phyloP scores from a whole-genome alignment of 148 eudicot species.

The Rhododendron molle region DNA sequence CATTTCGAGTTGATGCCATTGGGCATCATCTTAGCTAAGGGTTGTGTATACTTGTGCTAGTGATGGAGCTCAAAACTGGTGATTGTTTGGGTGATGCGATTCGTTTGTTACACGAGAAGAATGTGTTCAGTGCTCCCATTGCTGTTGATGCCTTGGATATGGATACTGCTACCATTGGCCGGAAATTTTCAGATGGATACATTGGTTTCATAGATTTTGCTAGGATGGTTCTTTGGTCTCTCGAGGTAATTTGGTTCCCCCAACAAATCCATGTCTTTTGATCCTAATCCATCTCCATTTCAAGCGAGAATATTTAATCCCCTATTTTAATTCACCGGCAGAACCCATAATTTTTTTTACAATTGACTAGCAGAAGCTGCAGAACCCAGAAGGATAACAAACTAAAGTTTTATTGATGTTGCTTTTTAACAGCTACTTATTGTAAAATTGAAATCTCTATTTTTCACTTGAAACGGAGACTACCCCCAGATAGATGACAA shows the following conservation, averaged over 20 bases:
- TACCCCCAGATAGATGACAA: neutral
- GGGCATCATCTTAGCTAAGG: neutral
- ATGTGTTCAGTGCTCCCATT: conserved; percentile 33
- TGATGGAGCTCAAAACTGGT: conserved; percentile 26
- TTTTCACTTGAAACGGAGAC: neutral
- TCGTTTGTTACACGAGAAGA: conserved; percentile 28
- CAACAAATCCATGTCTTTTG: neutral
- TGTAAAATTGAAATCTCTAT: neutral
- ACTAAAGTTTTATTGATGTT: neutral
- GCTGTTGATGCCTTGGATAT: conserved; percentile 12
- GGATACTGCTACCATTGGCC: neutral
- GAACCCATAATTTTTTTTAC: neutral
- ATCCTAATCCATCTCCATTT: neutral
- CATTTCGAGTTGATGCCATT: neutral
- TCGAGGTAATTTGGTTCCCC: conserved; percentile 28
- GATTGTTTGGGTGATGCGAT: conserved; percentile 28
- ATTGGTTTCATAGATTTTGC: conserved; percentile 34
- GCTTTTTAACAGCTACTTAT: neutral
- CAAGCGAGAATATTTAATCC: neutral
- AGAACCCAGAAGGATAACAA: neutral
- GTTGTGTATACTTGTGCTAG: conserved; percentile 2
- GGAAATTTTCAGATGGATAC: conserved; percentile 19
- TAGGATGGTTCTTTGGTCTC: conserved; percentile 45
- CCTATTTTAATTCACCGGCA: neutral
- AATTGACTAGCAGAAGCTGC: neutral